Conservation (phyloP, 2,329 filamentous ascomycete genomes). For the Cryphonectria parasitica region DNA sequence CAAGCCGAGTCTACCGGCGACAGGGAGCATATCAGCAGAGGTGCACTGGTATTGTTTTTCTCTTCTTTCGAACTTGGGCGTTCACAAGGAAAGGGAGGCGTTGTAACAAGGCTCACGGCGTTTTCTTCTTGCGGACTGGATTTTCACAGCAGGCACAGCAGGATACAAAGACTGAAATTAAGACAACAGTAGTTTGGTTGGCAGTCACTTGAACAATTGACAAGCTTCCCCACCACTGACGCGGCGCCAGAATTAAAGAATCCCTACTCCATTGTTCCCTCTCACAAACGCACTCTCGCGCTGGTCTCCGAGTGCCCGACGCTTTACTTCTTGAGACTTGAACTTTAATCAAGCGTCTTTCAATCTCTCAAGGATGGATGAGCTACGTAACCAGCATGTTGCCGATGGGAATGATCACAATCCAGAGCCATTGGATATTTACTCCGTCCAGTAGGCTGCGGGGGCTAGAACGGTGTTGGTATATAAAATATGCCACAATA, state of each 20-base stretch:
- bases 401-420: background rate
- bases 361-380: background rate
- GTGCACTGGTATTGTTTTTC: background rate
- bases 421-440: background rate
- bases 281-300: background rate
- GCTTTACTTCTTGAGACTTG: background rate
- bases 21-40: background rate
- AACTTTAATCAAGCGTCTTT: background rate
- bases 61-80: background rate
- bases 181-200: background rate
- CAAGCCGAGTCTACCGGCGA: background rate
- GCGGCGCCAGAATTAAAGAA: background rate
- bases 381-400: background rate
- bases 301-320: background rate
- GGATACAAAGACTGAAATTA: background rate
- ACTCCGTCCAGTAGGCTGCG: background rate
- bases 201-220: background rate
- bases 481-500: slow-evolving; percentile 25
- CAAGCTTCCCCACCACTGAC: background rate
- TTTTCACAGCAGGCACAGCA: background rate
- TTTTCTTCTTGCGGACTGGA: background rate
- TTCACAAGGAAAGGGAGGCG: background rate
- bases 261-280: background rate
- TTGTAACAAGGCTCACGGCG: background rate
- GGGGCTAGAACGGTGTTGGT: slow-evolving; percentile 14